Conservation (phyloP, 2,329 filamentous ascomycete genomes). For the Alternaria arborescens region DNA sequence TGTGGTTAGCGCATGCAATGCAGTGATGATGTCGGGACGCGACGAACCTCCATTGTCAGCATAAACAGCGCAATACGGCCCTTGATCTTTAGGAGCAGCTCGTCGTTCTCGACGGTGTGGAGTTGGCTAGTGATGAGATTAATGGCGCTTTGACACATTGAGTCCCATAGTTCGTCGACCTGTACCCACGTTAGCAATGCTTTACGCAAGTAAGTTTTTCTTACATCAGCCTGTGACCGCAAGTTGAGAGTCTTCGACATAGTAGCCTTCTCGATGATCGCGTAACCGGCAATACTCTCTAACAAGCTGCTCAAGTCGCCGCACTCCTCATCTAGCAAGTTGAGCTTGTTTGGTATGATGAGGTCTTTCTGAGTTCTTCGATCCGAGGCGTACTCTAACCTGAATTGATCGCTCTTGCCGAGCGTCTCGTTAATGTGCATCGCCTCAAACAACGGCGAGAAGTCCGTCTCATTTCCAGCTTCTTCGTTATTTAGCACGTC, state of each 20-base stretch:
- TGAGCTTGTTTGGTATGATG: conserved; percentile 78
- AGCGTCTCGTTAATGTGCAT: conserved; percentile 96
- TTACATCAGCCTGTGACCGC: conserved; percentile 79
- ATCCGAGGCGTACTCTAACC: conserved; percentile 89
- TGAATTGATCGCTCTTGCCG: conserved; percentile 90
- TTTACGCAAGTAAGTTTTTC: conserved; percentile 28
- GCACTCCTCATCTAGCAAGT: conserved; percentile 82
- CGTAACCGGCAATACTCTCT: conserved; percentile 94
- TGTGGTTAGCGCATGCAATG: conserved; percentile 11
- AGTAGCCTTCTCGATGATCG: conserved; percentile 93
- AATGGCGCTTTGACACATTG: conserved; percentile 91
- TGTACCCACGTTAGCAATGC: conserved; percentile 45
- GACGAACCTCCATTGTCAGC: conserved; percentile 89
- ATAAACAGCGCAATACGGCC: conserved; percentile 93
- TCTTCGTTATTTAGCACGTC: conserved; percentile 91
- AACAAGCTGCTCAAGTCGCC: conserved; percentile 86
- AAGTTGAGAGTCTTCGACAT: conserved; percentile 87
- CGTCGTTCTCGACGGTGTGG: conserved; percentile 82
- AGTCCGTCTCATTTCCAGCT: conserved; percentile 86
- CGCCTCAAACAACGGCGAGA: conserved; percentile 92
- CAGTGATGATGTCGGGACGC: not conserved
- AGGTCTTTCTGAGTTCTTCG: conserved; percentile 91
- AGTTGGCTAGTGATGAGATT: conserved; percentile 82
- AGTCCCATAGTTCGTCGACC: conserved; percentile 99
- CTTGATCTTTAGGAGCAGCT: conserved; percentile 92